Percentiles rank a stretch among this genome's conserved stretches.
These are phyloP conservation scores for Phytopythium litorale DNA, from an alignment of 352 stramenopile species.

Conservation along the genomic window DNA sequence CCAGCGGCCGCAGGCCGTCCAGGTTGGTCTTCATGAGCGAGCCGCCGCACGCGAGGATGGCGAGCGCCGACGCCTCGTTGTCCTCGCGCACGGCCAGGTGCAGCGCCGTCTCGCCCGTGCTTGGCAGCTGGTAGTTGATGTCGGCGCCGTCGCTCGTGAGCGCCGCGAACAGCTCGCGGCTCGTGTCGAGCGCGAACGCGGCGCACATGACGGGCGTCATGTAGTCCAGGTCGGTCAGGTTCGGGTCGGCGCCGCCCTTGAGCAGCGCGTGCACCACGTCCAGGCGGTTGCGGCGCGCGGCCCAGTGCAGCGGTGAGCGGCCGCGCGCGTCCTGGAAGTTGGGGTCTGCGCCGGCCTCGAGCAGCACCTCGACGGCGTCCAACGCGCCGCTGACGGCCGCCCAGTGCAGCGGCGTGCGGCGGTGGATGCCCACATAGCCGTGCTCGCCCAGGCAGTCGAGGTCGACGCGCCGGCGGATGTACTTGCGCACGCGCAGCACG, in stretches of 20 bases:
- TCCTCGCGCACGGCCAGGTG: slow-evolving; percentile 67
- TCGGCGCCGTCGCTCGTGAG: slow-evolving; percentile 58
- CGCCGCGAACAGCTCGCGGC: slow-evolving; percentile 44
- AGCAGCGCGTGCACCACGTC: slow-evolving; percentile 53
- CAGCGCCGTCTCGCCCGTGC: slow-evolving; percentile 64
- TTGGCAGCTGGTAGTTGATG: slow-evolving; percentile 67
- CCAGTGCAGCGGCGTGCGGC: slow-evolving; percentile 78
- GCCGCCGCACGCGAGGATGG: slow-evolving; percentile 61
- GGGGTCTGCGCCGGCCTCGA: slow-evolving; percentile 58
- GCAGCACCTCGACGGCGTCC: slow-evolving; percentile 56
- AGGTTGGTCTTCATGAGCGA: slow-evolving; percentile 76
- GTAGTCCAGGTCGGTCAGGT: slow-evolving; percentile 46
- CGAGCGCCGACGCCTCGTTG: slow-evolving; percentile 60
- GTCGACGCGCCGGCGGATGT: slow-evolving; percentile 49
- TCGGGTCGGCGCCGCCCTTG: slow-evolving; percentile 29
- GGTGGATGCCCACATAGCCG: slow-evolving; percentile 76
- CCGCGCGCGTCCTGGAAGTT: slow-evolving; percentile 76
- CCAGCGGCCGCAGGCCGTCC: slow-evolving; percentile 59
- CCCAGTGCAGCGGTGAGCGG: slow-evolving; percentile 76
- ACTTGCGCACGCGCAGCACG: slow-evolving; percentile 50
- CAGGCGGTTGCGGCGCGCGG: slow-evolving; percentile 52
- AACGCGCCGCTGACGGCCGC: slow-evolving; percentile 59
- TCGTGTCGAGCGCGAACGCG: slow-evolving; percentile 36
- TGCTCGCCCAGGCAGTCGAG: slow-evolving; percentile 75
- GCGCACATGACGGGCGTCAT: slow-evolving; percentile 75